Evolutionary conservation across 2,329 filamentous ascomycete genomes (phyloP).

Genomic region (Hypoxylon sp.): DNA sequence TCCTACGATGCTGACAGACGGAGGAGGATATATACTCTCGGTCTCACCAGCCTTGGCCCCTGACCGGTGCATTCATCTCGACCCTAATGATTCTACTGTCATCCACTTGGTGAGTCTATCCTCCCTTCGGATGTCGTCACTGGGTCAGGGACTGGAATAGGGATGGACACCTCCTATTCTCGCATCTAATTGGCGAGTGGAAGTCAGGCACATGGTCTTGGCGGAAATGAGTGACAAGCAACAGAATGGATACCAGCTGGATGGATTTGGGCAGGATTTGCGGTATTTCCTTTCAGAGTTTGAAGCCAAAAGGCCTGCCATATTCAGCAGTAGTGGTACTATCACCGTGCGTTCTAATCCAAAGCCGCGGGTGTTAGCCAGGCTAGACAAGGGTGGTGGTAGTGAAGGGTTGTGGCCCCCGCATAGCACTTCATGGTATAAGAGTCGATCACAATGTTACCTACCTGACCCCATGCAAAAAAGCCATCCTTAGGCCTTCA

Average conservation of each 20-base stretch:
- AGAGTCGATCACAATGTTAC: constrained; percentile 44
- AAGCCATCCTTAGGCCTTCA: not conserved
- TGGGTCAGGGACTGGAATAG: constrained; percentile 41
- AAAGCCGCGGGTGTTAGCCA: constrained; percentile 27
- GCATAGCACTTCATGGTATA: constrained; percentile 27
- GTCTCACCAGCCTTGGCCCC: constrained; percentile 24
- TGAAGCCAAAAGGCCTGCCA: constrained; percentile 21
- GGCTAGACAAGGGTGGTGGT: constrained; percentile 30
- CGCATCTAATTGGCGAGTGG: constrained; percentile 26
- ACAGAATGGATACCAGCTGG: constrained; percentile 31
- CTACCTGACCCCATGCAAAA: constrained; percentile 20
- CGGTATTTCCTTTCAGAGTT: constrained; percentile 27
- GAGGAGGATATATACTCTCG: constrained; percentile 46
- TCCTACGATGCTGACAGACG: constrained; percentile 31
- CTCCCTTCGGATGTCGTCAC: constrained; percentile 41
- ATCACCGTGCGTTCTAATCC: constrained; percentile 39
- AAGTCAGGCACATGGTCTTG: constrained; percentile 29
- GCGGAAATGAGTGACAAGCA: constrained; percentile 36
- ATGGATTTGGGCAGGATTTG: constrained; percentile 30
- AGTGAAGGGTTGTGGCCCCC: constrained; percentile 24
- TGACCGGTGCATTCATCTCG: constrained; percentile 35
- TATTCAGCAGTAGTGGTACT: constrained; percentile 27
- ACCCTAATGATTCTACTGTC: constrained; percentile 26
- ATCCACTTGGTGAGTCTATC: constrained; percentile 31
- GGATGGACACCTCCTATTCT: constrained; percentile 41